Evolutionary conservation across 768 basidiomycete species (phyloP).

Genomic region (Sutorius australiensis): DNA sequence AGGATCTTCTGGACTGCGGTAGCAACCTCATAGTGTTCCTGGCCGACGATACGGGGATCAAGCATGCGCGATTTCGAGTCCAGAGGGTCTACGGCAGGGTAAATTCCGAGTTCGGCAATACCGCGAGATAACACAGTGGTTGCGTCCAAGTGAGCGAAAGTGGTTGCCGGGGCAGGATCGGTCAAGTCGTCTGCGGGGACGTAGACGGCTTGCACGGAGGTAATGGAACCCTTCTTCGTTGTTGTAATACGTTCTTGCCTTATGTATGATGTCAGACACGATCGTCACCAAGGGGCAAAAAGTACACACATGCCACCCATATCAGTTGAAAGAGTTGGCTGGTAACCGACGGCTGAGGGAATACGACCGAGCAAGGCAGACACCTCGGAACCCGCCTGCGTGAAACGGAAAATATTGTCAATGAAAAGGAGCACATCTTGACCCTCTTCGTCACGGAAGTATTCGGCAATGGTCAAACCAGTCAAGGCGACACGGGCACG

Average conservation of each 20-base stretch:
- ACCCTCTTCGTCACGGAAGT: constrained; percentile 99
- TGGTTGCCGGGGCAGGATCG: constrained; percentile 98
- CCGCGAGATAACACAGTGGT: constrained; percentile 99
- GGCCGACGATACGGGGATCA: constrained; percentile 96
- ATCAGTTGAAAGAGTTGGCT: constrained; percentile 98
- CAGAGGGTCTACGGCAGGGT: constrained; percentile 98
- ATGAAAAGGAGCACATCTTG: constrained; percentile 99
- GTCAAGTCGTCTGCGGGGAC: constrained; percentile 99
- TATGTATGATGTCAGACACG: constrained; percentile 8
- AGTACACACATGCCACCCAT: constrained; percentile 96
- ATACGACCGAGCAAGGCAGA: constrained; percentile 99
- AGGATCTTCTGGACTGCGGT: constrained; percentile 97
- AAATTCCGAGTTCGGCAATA: constrained; percentile 98
- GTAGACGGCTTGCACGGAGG: constrained; percentile 99
- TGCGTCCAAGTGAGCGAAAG: constrained; percentile 99
- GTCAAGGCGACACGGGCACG: constrained; percentile 99
- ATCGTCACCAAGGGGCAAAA: background rate
- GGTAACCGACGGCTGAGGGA: constrained; percentile 99
- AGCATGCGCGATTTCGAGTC: constrained; percentile 99
- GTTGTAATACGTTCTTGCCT: constrained; percentile 99
- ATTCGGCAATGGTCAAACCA: constrained; percentile 98
- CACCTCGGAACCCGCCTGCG: constrained; percentile 99
- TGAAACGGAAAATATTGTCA: constrained; percentile 99
- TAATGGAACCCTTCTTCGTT: constrained; percentile 99
- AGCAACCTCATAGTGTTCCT: constrained; percentile 94